Evolutionary conservation across 306 rosid species (phyloP), one percentile per base, ranked within the genome.

Genomic region (Ochetophila trinervis): DNA sequence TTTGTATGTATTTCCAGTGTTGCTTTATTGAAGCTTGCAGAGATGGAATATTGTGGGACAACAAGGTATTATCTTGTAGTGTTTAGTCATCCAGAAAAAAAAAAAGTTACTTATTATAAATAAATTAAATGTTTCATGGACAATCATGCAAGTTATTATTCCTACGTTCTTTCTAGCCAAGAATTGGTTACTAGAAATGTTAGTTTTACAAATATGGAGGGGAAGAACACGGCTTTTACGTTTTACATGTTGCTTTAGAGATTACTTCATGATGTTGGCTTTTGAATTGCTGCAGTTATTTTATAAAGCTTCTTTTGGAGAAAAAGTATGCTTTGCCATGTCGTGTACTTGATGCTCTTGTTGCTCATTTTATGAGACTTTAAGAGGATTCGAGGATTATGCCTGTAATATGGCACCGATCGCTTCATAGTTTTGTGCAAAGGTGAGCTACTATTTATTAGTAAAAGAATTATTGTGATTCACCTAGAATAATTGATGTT

Each of bases 381-480:
- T 76, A 79, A 19, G 74, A 80, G 62, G 97, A 90, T 37, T 70
- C 74, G 18, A 79, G 91, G 74, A 69, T 78, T 40, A 90, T 90
- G 97, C 99, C 99, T 45, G 99, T 93, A 60, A 93, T 93, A 82
- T 90, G 99, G 99, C 97, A 93, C 74, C 97, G 87, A 55, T 89
- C 99, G 49, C 88, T 93, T 51, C 97, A 89, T 78, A 88, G 96
- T 55, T 93, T 90, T 79, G 85, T 84, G 54, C 96, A 93, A 69
- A 90, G 99, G 98, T 87, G 36, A 68, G 89, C 61, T 45, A 67
- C 20, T 52, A 49, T 23, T 67, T 74, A 16, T 4, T 10, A 14
- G 20, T 56, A 8, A 47, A 47, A 47, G 17, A 22, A 11, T n/a
- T 44, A 58, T 32, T 17, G 45, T 58, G 45, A 56, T 17, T n/a